Evolutionary conservation across 805 yeast species (phyloP).

Genomic region (Kazachstania psychrophila): DNA sequence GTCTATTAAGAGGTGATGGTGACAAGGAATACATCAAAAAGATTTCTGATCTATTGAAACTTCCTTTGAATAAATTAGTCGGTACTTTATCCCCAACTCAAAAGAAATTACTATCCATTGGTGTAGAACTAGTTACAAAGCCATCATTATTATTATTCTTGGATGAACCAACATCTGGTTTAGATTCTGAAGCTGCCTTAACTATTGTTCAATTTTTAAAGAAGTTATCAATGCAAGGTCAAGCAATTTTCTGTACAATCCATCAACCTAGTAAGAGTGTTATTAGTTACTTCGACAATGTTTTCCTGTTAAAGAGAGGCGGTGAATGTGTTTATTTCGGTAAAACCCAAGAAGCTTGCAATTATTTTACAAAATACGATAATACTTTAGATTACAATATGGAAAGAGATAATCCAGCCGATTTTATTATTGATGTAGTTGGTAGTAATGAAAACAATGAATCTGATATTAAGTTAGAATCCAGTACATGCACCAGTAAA

Average conservation of each 20-base stretch:
- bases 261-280: constrained; percentile 60
- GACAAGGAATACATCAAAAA: constrained; percentile 23
- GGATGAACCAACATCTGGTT: constrained; percentile 55
- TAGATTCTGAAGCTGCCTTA: constrained; percentile 53
- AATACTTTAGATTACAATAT: constrained; percentile 44
- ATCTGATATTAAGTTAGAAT: background rate
- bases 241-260: constrained; percentile 53
- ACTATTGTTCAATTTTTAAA: constrained; percentile 45
- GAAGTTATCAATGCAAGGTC: constrained; percentile 43
- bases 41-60: constrained; percentile 37
- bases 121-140: constrained; percentile 47
- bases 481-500: constrained; percentile 1
- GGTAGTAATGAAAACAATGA: constrained; percentile 38
- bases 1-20: constrained; percentile 38
- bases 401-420: constrained; percentile 60
- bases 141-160: constrained; percentile 45
- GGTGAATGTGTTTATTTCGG: constrained; percentile 70
- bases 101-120: constrained; percentile 45
- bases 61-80: constrained; percentile 37
- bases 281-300: constrained; percentile 50
- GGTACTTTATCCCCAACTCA: constrained; percentile 47
- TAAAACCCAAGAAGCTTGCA: constrained; percentile 53
- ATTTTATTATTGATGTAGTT: constrained; percentile 60
- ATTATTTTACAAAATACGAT: constrained; percentile 46
- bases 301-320: constrained; percentile 55